Evolutionary conservation across 176 grass and related monocot genomes (phyloP).

Genomic region (Lolium multiflorum): DNA sequence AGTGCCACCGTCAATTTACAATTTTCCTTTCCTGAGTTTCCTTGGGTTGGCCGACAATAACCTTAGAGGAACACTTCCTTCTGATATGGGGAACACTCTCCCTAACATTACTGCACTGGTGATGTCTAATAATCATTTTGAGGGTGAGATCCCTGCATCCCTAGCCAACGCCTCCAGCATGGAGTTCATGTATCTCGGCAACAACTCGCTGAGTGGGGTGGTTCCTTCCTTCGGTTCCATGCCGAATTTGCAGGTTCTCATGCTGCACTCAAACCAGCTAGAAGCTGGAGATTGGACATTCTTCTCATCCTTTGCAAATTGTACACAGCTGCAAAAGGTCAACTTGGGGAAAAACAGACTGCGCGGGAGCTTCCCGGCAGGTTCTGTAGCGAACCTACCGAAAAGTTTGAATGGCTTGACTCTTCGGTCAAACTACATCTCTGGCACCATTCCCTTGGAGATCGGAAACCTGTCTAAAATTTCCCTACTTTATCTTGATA

Average conservation of each 20-base stretch:
- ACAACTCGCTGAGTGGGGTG: constrained; percentile 38
- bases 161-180: constrained; percentile 41
- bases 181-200: neutral
- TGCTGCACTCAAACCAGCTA: constrained; percentile 35
- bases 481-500: neutral
- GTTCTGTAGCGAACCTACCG: constrained; percentile 32
- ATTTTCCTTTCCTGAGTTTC: neutral
- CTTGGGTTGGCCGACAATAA: constrained; percentile 41
- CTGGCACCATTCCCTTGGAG: neutral
- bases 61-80: constrained; percentile 9
- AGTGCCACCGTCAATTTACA: constrained; percentile 2
- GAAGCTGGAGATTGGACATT: constrained; percentile 54
- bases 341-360: constrained; percentile 28
- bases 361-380: constrained; percentile 9
- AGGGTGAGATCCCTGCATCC: constrained; percentile 50
- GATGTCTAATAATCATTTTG: constrained; percentile 19
- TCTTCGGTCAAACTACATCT: neutral
- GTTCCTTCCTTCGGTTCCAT: constrained; percentile 21
- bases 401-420: neutral
- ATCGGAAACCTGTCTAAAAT: neutral
- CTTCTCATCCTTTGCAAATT: constrained; percentile 35
- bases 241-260: neutral
- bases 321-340: constrained; percentile 1
- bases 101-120: neutral
- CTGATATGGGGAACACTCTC: constrained; percentile 6